Percentiles rank a stretch among this genome's conserved stretches.
Evolutionary conservation across 2,329 filamentous ascomycete species (phyloP).

Genomic region (Venturia carpophila): DNA sequence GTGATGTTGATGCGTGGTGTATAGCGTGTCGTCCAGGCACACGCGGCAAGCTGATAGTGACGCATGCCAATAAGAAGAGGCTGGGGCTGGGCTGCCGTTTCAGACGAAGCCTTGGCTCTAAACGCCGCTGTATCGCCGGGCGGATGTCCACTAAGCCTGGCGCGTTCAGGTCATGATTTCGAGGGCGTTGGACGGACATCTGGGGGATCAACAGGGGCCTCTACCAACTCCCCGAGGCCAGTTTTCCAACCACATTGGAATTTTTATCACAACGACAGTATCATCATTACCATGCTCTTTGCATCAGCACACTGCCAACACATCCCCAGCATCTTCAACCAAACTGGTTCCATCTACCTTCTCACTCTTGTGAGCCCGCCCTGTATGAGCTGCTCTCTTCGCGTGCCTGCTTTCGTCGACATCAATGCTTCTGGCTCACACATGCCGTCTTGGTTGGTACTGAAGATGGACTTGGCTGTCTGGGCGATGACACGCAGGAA

Average conservation of each 20-base stretch:
- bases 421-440: neutral
- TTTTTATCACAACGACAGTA: too few species aligned
- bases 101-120: neutral
- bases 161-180: neutral
- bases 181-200: neutral
- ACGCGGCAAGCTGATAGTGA: neutral
- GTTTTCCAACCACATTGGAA: neutral
- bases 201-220: neutral
- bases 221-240: neutral
- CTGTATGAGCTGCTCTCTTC: neutral
- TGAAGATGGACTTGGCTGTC: too few species aligned
- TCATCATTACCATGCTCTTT: too few species aligned
- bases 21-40: neutral
- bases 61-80: neutral
- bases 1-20: constrained; percentile 3
- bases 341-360: too few species aligned
- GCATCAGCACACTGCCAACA: too few species aligned
- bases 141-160: neutral
- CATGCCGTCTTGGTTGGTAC: too few species aligned
- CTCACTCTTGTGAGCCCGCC: too few species aligned
- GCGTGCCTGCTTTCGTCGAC: neutral
- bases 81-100: neutral
- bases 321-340: too few species aligned
- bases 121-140: neutral
- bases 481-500: too few species aligned